Evolutionary conservation across 2,329 filamentous ascomycete genomes (phyloP).

Genomic region (Sclerotinia glacialis): DNA sequence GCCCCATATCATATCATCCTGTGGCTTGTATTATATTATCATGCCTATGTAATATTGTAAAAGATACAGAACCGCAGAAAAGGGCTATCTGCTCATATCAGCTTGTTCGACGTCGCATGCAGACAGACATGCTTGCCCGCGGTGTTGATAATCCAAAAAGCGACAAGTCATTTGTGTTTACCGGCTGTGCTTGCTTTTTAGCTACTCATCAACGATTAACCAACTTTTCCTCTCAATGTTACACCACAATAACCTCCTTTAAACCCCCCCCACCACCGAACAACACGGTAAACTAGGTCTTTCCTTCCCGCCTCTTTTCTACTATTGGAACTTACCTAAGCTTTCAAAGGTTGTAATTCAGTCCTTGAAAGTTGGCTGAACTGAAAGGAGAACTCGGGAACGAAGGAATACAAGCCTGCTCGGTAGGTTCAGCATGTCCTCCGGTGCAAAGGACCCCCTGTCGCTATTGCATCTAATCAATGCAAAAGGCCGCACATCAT

Average conservation of each 20-base stretch:
- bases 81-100: constrained; percentile 24
- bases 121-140: constrained; percentile 29
- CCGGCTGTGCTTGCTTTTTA: constrained; percentile 27
- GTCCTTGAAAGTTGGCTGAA: constrained; percentile 20
- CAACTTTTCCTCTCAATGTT: constrained; percentile 19
- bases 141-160: constrained; percentile 20
- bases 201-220: constrained; percentile 18
- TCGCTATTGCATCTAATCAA: constrained; percentile 25
- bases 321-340: constrained; percentile 23
- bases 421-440: constrained; percentile 21
- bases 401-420: constrained; percentile 23
- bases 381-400: constrained; percentile 19
- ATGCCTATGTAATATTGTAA: constrained; percentile 23
- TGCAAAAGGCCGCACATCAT: constrained; percentile 26
- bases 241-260: constrained; percentile 25
- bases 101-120: constrained; percentile 34
- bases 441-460: constrained; percentile 22
- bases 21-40: constrained; percentile 28
- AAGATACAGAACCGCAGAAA: constrained; percentile 20
- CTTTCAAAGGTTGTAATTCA: constrained; percentile 12
- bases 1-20: constrained; percentile 25
- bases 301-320: constrained; percentile 21
- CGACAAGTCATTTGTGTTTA: constrained; percentile 23
- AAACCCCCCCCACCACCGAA: constrained; percentile 27
- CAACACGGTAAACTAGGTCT: constrained; percentile 18